A percentile compares a stretch with the other conserved stretches of the same genome.
phyloP scores from a whole-genome alignment of 768 basidiomycete species.

The Mycena floridula region DNA sequence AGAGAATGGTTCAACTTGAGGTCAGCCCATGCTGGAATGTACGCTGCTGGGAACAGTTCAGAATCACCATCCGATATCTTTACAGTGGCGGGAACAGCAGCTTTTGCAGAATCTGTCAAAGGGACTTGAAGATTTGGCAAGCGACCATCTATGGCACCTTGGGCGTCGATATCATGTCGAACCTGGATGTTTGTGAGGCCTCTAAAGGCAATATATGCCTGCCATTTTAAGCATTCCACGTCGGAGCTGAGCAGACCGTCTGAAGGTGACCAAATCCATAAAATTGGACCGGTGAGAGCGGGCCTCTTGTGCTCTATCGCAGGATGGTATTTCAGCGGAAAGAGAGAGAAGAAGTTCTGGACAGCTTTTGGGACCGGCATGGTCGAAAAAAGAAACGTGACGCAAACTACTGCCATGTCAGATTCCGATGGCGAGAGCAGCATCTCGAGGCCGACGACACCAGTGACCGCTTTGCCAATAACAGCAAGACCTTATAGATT shows the following conservation, averaged over 20 bases:
- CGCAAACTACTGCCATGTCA: constrained; percentile 28
- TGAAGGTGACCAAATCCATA: constrained; percentile 62
- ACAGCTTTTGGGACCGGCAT: constrained; percentile 32
- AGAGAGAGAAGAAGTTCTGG: constrained; percentile 47
- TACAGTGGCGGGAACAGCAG: constrained; percentile 4
- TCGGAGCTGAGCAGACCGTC: constrained; percentile 55
- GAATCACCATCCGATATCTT: constrained; percentile 18
- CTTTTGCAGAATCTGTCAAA: constrained; percentile 16
- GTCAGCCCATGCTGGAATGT: constrained; percentile 75
- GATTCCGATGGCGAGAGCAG: constrained; percentile 12
- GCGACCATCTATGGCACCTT: constrained; percentile 62
- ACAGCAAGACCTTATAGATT: constrained; percentile 64
- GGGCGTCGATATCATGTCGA: constrained; percentile 62
- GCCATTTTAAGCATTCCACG: constrained; percentile 88
- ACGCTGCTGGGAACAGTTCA: constrained; percentile 57
- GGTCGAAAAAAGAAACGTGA: background rate
- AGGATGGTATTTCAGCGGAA: constrained; percentile 54
- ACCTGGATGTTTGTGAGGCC: constrained; percentile 45
- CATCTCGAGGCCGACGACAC: constrained; percentile 52
- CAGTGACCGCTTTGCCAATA: constrained; percentile 37
- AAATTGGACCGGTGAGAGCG: constrained; percentile 31
- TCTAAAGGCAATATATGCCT: constrained; percentile 54
- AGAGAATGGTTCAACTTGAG: constrained; percentile 33
- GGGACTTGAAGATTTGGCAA: constrained; percentile 72
- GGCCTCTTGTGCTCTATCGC: constrained; percentile 24